Conservation (phyloP, 306 rosid species). For the Quercus cerris region DNA sequence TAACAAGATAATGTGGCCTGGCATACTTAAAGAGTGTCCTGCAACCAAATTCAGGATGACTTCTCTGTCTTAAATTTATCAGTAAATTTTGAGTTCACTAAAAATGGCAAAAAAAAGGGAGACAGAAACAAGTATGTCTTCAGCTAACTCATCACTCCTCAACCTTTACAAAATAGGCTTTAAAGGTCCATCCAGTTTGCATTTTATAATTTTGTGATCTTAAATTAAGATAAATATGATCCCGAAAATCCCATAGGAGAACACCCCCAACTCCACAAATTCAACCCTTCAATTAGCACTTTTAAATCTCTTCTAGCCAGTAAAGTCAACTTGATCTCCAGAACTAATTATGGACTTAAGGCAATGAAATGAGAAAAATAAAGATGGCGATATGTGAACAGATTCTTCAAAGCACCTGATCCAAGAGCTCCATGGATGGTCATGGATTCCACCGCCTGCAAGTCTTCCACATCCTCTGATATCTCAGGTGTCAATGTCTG, state of each 20-base stretch:
- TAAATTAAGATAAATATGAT: background rate
- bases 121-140: background rate
- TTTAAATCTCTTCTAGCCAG: background rate
- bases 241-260: background rate
- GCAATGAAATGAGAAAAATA: background rate
- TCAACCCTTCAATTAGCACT: background rate
- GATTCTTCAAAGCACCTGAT: slow-evolving; percentile 44
- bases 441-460: slow-evolving; percentile 56
- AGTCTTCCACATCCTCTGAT: slow-evolving; percentile 54
- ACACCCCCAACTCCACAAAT: background rate
- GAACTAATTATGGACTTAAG: background rate
- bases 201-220: background rate
- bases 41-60: background rate
- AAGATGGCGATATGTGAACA: background rate
- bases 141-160: background rate
- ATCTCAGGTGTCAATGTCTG: slow-evolving; percentile 74
- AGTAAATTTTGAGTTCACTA: too few relatives aligned
- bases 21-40: background rate
- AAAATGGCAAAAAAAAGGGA: background rate
- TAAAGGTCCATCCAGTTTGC: background rate
- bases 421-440: slow-evolving; percentile 71
- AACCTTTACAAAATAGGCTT: background rate
- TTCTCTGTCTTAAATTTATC: background rate
- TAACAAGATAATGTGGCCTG: background rate
- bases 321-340: slow-evolving; percentile 5